Evolutionary conservation across 129 eudicot genomes (phyloP), one percentile per base, ranked within the genome.

Genomic region (Chrysanthemum lavandulifolium): DNA sequence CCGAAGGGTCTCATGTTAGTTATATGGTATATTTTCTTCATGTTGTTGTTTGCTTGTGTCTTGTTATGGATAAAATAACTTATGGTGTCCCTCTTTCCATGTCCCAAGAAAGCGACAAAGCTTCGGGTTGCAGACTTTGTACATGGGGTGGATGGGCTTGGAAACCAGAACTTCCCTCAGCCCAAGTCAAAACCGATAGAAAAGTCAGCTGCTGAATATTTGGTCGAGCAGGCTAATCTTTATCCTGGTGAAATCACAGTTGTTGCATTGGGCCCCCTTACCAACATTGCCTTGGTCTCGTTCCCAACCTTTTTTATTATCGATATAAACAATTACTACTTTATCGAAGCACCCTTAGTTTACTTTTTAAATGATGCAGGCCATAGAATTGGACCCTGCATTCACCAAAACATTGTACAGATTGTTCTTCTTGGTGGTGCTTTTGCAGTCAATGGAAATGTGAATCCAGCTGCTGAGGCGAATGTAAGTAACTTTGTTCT

Each of bases 1-100:
- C 97, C 14, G 99, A 95, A 85, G 99, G 99, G 68, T 95, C 99
- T 77, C 97, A 90, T 79, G 96, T 88, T 73, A 90, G 97, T 25
- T 84, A 90, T 80, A 83, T 88, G 79, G 97, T 95, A 88, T 77
- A 11, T 48, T 25, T 51, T 18, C 53, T 62, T 55, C 36, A 6
- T 45, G 51, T 33, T 13, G 31, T 45, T 65, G 29, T 54, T 65
- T 23, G 21, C 43, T 49, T 52, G 7, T 21, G 31, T 69, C 6
- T 77, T 61, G 54, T 76, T 29, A 51, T 61, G 62, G 31, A 69
- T 49, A 61, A 47, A 61, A 5, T 11, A n/a, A 18, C 19, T 57
- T 25, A 55, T 29, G 53, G 27, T 58, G 5, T 67, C 19, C 27
- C 54, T 65, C 16, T 61, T 10, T 61, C 64, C 63, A 10, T 71